A percentile compares a stretch with the other conserved stretches of the same genome.
Conservation (phyloP, 2,329 filamentous ascomycete genomes). For the Fusarium sp. region DNA sequence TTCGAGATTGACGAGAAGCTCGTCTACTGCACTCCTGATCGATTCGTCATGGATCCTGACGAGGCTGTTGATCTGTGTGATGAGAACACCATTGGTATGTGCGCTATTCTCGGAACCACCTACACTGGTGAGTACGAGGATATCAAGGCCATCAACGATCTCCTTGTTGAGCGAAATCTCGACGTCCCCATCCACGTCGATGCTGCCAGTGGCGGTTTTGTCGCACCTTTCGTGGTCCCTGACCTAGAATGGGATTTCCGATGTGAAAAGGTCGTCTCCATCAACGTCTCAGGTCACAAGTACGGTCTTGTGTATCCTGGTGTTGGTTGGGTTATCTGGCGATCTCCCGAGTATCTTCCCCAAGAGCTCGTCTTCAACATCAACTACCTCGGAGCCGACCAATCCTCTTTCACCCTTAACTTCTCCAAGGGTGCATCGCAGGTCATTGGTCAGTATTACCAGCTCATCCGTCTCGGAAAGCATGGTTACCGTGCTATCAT, state of each 20-base stretch:
- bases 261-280: constrained; percentile 86
- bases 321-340: constrained; percentile 94
- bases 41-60: constrained; percentile 72
- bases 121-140: constrained; percentile 98
- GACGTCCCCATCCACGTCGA: constrained; percentile 94
- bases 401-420: constrained; percentile 95
- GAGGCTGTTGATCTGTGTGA: constrained; percentile 70
- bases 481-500: constrained; percentile 93
- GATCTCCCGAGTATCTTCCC: constrained; percentile 82
- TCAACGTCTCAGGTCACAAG: constrained; percentile 96
- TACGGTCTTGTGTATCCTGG: constrained; percentile 82
- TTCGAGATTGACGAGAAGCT: constrained; percentile 94
- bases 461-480: constrained; percentile 94
- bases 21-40: constrained; percentile 69
- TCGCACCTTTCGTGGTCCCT: constrained; percentile 89
- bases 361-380: constrained; percentile 98
- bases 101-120: constrained; percentile 88
- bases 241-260: constrained; percentile 92
- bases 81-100: constrained; percentile 88
- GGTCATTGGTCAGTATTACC: constrained; percentile 97
- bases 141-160: constrained; percentile 89
- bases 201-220: constrained; percentile 91
- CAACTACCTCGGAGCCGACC: constrained; percentile 96
- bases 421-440: constrained; percentile 96
- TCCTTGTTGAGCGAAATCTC: constrained; percentile 78